A percentile compares a stretch with the other conserved stretches of the same genome.
Conservation (phyloP, 75 land plant genomes). For the Picea sitchensis region DNA sequence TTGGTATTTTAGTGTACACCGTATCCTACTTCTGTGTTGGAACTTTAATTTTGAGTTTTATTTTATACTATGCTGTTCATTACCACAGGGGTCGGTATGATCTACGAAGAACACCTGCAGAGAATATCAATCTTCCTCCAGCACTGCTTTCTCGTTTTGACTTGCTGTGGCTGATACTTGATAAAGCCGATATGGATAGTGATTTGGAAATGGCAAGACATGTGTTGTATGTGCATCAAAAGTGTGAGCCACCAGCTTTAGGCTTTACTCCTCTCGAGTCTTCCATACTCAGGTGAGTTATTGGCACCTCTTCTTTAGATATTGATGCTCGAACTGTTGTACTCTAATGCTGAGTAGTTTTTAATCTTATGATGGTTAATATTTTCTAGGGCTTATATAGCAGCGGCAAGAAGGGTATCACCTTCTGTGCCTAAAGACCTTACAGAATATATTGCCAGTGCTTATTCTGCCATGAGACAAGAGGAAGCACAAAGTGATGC, state of each 20-base stretch:
- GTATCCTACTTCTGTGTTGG: no score
- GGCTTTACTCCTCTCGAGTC: conserved; percentile 91
- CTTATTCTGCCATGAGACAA: conserved; percentile 85
- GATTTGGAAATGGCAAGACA: conserved; percentile 97
- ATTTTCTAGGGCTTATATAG: conserved; percentile 79
- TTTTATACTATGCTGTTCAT: not conserved
- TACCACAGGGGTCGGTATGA: conserved; percentile 94
- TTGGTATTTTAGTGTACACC: no score
- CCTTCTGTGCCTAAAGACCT: conserved; percentile 77
- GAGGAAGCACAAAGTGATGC: conserved; percentile 93
- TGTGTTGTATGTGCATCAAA: conserved; percentile 81
- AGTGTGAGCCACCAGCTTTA: conserved; percentile 73
- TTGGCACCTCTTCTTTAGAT: not conserved
- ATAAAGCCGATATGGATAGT: conserved; percentile 91
- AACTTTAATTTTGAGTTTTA: not conserved
- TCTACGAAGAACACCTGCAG: conserved; percentile 95
- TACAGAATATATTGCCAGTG: conserved; percentile 90
- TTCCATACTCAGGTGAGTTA: conserved; percentile 65
- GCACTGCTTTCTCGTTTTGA: conserved; percentile 95
- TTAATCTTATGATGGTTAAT: not conserved
- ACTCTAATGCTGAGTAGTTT: not conserved
- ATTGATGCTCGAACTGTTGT: not conserved
- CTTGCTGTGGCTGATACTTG: conserved; percentile 92
- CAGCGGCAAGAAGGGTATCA: conserved; percentile 71
- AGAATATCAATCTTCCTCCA: conserved; percentile 97